These are phyloP conservation scores for Cytospora piceae DNA, from an alignment of 2,329 filamentous ascomycete genomes.

Conservation along the genomic window DNA sequence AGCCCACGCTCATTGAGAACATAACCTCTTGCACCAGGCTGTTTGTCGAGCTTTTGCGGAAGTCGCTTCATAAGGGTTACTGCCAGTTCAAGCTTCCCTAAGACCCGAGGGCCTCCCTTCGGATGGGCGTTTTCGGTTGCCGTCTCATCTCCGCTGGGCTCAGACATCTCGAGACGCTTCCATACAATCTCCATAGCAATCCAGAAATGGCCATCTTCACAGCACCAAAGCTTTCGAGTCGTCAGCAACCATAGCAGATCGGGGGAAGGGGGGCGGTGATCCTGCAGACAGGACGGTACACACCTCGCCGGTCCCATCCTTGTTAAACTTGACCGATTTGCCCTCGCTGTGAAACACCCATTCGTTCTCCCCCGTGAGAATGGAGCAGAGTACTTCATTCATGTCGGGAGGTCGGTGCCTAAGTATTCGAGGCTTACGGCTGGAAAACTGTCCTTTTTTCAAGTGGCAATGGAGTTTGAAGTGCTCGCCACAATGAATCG, in stretches of 20 bases:
- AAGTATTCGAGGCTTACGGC: no score
- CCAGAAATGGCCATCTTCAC: constrained; percentile 35
- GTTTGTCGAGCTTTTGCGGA: constrained; percentile 23
- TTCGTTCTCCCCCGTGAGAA: constrained; percentile 33
- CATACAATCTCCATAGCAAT: constrained; percentile 33
- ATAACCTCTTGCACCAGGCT: constrained; percentile 22
- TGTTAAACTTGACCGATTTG: constrained; percentile 35
- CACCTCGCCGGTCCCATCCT: constrained; percentile 36
- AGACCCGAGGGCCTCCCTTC: no score
- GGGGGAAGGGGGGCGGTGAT: background rate
- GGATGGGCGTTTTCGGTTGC: no score
- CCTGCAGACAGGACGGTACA: constrained; percentile 9
- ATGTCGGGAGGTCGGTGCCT: constrained; percentile 26
- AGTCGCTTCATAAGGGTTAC: constrained; percentile 32
- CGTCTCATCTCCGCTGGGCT: background rate
- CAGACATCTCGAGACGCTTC: constrained; percentile 33
- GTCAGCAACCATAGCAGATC: constrained; percentile 18
- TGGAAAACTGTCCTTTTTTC: no score
- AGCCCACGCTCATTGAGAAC: constrained; percentile 32
- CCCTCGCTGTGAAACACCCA: constrained; percentile 34
- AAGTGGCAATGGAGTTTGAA: no score
- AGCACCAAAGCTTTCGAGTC: constrained; percentile 30
- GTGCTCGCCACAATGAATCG: no score
- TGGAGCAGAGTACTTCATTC: constrained; percentile 36
- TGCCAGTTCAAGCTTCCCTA: no score